Evolutionary conservation across 2,329 filamentous ascomycete species (phyloP).

Genomic region (Teratosphaeria zuluensis): DNA sequence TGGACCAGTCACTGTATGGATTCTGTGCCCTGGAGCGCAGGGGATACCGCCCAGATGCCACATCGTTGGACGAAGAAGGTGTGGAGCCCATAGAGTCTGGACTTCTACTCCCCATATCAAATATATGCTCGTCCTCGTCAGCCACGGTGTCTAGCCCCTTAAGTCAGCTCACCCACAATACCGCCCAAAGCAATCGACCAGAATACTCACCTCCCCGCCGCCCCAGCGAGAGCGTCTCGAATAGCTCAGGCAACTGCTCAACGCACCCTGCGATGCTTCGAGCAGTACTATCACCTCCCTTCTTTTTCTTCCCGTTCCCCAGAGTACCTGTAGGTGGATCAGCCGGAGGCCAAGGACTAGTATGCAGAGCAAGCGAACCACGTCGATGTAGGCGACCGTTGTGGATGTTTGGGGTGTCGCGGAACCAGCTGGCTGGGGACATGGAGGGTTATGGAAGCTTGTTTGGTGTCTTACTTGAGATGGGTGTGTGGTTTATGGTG

Average conservation of each 20-base stretch:
- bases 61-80: neutral
- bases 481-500: neutral
- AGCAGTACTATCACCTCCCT: neutral
- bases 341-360: neutral
- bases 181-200: no score
- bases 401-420: neutral
- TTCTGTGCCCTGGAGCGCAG: neutral
- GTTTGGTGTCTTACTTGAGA: neutral
- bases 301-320: neutral
- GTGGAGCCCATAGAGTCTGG: neutral
- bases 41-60: neutral
- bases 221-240: neutral
- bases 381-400: neutral
- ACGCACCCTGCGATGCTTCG: neutral
- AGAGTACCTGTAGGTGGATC: neutral
- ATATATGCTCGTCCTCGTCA: no score
- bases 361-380: neutral
- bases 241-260: neutral
- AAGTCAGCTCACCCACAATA: no score
- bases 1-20: neutral
- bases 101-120: neutral
- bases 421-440: neutral
- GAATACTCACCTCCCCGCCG: no score
- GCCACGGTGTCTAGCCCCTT: no score
- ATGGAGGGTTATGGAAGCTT: neutral